phyloP scores from a whole-genome alignment of 1,284 basidiomycete genomes.

The Cryptococcus sp. region DNA sequence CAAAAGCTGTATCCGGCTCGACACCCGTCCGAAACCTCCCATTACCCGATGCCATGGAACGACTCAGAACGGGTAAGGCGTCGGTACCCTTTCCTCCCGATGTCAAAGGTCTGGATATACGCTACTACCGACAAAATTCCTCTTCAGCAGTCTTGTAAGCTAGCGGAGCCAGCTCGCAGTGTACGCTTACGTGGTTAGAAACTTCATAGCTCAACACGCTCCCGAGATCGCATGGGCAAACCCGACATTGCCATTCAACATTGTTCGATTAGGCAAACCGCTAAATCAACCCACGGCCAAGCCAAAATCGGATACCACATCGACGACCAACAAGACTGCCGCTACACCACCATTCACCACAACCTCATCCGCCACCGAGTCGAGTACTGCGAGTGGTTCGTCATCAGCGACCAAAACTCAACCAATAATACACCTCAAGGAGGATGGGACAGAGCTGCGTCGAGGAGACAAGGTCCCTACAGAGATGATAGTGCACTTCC shows the following conservation, averaged over 20 bases:
- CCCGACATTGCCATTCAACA: constrained; percentile 26
- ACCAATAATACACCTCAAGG: neutral
- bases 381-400: neutral
- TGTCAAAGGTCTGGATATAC: constrained; percentile 22
- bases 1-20: neutral
- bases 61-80: constrained; percentile 19
- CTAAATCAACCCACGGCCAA: neutral
- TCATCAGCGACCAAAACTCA: neutral
- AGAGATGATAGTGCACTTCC: neutral
- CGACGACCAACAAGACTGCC: too few relatives aligned
- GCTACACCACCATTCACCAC: too few relatives aligned
- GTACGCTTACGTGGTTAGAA: constrained; percentile 13
- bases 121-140: constrained; percentile 28
- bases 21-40: constrained; percentile 21
- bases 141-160: constrained; percentile 33
- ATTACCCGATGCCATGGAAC: constrained; percentile 19
- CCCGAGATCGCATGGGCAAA: constrained; percentile 40
- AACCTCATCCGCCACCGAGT: too few relatives aligned
- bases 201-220: constrained; percentile 32
- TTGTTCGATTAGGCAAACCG: constrained; percentile 5
- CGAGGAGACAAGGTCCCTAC: neutral
- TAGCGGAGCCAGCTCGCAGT: neutral
- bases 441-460: neutral
- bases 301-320: too few relatives aligned
- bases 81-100: constrained; percentile 15